Evolutionary conservation across 2,329 filamentous ascomycete genomes (phyloP), one percentile per base, ranked within the genome.

Genomic region (Aspergillus latus): DNA sequence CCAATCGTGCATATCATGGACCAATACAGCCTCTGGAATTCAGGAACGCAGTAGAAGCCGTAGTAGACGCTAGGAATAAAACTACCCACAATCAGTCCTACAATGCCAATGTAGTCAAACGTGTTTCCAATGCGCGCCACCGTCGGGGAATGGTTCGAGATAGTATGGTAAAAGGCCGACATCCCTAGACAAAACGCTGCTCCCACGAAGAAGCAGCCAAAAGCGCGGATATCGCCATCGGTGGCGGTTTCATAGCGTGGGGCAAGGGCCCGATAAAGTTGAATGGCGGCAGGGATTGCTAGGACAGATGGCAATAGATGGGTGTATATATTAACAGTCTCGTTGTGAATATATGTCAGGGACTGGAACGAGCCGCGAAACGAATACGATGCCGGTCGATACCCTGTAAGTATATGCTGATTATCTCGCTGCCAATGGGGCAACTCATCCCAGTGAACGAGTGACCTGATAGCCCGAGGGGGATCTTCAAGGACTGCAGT

Each of bases 61-160:
- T 95, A 96, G 73, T 90, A 94, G 57, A 99, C 74, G 49, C 89
- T 88, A 2, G 94, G 92, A 45, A 97, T 84, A 69, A 93, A 96
- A 70, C 88, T 93, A 5, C 94, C 94, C 63, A 93, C 89, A 57
- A 97, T 97, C 63, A 99, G 78, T 48, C 87, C 84, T 30, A 97
- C 90, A 64, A 99, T 99, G 5, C 94, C 94, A 4, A 93, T 84
- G 71, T 99, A 97, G 71, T 99, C 94, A 55, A 97, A 78, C 72
- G 96, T 90, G 72, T 97, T 97, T 9, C 92, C 92, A 79, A 91
- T 89, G 59, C 84, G 87, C 2, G 88, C 86, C 11, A 97, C 90
- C 1, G 76, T 74, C 39, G 85, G 84, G 15, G 89, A 94, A 73
- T 99, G 94, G 63, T 97, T 96, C 21, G 82, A 85, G 47, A 97